Evolutionary conservation across 345 rosid genomes (phyloP).

Genomic region (Dipteronia dyeriana): DNA sequence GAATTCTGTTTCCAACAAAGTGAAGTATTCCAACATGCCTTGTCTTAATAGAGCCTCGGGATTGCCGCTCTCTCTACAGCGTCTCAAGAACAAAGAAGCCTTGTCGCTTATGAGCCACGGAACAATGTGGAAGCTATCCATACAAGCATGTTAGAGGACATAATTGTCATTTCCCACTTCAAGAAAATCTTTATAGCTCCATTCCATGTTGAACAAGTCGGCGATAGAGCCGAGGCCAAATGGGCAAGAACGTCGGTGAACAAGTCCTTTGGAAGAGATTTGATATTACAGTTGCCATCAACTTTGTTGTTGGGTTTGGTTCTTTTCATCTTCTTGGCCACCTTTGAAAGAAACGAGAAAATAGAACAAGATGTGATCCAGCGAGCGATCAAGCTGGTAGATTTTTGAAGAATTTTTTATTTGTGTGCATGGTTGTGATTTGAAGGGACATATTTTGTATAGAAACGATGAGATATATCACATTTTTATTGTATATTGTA

Average conservation of each 20-base stretch:
- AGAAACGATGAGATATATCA: no score
- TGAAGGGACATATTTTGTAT: no score
- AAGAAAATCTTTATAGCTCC: slow-evolving; percentile 6
- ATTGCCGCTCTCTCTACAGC: slow-evolving; percentile 14
- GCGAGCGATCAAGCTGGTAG: no score
- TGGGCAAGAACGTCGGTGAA: slow-evolving; percentile 4
- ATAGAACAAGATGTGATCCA: neutral
- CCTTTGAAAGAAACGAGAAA: neutral
- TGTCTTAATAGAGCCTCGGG: neutral
- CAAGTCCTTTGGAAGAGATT: slow-evolving; percentile 9
- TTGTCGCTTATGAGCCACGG: neutral
- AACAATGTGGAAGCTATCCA: neutral
- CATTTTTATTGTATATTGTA: no score
- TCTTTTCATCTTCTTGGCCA: neutral
- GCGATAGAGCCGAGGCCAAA: neutral
- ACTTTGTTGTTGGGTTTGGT: neutral
- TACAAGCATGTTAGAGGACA: neutral
- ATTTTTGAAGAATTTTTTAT: neutral
- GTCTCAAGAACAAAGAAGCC: neutral
- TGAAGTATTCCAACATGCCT: slow-evolving; percentile 9
- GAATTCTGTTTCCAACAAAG: neutral
- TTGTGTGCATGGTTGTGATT: neutral
- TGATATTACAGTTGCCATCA: neutral
- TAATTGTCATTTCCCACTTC: slow-evolving; percentile 4
- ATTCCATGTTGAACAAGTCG: neutral